Percentiles rank a stretch among this genome's conserved stretches.
These are phyloP conservation scores for Saturnispora halmiae DNA, from an alignment of 805 yeast genomes.

Conservation along the genomic window DNA sequence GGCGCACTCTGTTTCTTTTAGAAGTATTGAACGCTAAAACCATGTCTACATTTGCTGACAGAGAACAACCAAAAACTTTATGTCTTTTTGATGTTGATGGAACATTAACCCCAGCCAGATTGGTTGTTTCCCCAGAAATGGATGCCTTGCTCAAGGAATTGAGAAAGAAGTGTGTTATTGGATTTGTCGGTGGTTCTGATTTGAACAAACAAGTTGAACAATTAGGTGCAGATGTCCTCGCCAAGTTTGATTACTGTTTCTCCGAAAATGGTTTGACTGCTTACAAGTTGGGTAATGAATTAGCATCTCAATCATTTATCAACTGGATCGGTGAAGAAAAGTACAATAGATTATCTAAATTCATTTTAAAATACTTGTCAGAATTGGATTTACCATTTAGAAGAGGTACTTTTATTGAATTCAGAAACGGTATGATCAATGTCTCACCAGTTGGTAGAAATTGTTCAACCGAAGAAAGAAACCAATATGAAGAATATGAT, in stretches of 20 bases:
- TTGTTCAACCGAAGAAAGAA: constrained; percentile 89
- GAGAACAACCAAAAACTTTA: constrained; percentile 76
- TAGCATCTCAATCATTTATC: constrained; percentile 91
- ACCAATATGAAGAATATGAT: constrained; percentile 83
- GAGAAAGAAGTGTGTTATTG: constrained; percentile 88
- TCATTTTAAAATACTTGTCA: constrained; percentile 75
- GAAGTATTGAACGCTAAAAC: background rate
- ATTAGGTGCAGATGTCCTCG: constrained; percentile 69
- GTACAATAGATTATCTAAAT: constrained; percentile 82
- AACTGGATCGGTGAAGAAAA: constrained; percentile 92
- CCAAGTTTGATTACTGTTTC: constrained; percentile 90
- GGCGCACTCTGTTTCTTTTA: background rate
- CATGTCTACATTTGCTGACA: constrained; percentile 45
- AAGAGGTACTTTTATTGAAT: constrained; percentile 98
- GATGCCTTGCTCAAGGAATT: constrained; percentile 57
- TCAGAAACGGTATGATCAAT: constrained; percentile 99
- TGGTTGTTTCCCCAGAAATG: constrained; percentile 63
- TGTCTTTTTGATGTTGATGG: constrained; percentile 98
- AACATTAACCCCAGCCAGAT: constrained; percentile 95
- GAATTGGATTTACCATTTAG: constrained; percentile 87
- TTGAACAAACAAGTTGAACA: constrained; percentile 92
- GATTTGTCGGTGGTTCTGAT: constrained; percentile 97
- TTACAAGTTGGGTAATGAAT: constrained; percentile 78
- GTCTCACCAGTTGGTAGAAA: constrained; percentile 98
- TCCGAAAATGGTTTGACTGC: constrained; percentile 98